phyloP scores from a whole-genome alignment of 2,329 filamentous ascomycete species.

The Clarireedia paspali region DNA sequence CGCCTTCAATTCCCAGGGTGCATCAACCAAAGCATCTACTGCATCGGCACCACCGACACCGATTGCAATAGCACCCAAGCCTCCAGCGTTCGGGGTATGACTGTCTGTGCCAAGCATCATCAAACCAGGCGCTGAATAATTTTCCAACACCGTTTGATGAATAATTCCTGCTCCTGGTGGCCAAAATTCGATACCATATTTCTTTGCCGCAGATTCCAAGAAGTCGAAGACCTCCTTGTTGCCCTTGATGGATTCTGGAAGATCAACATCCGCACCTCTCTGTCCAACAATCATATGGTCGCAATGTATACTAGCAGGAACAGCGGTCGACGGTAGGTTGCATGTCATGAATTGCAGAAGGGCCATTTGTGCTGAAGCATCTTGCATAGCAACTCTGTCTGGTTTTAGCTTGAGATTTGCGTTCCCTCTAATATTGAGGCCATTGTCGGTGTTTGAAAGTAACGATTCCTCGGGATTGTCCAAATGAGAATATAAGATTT shows the following conservation, averaged over 20 bases:
- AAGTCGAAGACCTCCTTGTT: conserved; percentile 99
- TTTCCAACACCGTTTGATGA: conserved; percentile 95
- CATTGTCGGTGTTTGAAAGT: conserved; percentile 74
- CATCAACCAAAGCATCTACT: conserved; percentile 91
- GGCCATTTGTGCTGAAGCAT: conserved; percentile 97
- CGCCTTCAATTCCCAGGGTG: conserved; percentile 95
- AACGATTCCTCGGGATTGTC: conserved; percentile 85
- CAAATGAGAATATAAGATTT: conserved; percentile 95
- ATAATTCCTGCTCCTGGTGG: conserved; percentile 91
- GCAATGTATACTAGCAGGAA: conserved; percentile 96
- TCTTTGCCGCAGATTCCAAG: conserved; percentile 82
- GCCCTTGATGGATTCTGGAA: conserved; percentile 75
- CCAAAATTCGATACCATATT: conserved; percentile 95
- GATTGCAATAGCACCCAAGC: conserved; percentile 87
- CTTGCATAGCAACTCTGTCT: conserved; percentile 97
- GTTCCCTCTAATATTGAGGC: conserved; percentile 72
- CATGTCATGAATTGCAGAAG: conserved; percentile 98
- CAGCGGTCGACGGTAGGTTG: conserved; percentile 77
- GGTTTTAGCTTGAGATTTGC: conserved; percentile 96
- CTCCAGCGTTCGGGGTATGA: conserved; percentile 96
- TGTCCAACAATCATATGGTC: conserved; percentile 98
- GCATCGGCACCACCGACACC: conserved; percentile 96
- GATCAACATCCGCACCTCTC: conserved; percentile 78
- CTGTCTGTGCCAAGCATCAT: conserved; percentile 99
- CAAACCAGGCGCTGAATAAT: conserved; percentile 91